These are phyloP conservation scores for Fagus crenata DNA, from an alignment of 306 rosid species.

Conservation along the genomic window DNA sequence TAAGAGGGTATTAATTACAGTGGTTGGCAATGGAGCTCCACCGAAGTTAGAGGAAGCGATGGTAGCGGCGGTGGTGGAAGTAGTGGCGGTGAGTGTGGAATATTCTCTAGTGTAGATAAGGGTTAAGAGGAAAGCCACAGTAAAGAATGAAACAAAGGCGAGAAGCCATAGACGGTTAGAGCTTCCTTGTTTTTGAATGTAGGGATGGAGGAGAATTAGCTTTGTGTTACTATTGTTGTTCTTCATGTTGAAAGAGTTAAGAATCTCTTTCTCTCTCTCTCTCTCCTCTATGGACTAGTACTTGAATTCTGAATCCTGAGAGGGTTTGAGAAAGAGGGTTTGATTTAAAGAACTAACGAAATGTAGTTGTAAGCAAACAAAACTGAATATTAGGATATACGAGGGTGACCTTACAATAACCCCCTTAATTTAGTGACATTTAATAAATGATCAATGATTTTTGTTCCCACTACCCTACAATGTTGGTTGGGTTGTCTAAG, in stretches of 20 bases:
- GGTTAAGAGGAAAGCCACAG: conserved; percentile 75
- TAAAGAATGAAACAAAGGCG: conserved; percentile 75
- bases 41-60: conserved; percentile 20
- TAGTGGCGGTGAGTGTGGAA: conserved; percentile 39
- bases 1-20: conserved; percentile 83
- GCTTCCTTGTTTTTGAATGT: conserved; percentile 91
- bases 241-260: conserved; percentile 44
- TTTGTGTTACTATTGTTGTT: conserved; percentile 68
- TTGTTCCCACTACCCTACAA: conserved; percentile 2
- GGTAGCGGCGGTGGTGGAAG: conserved; percentile 29
- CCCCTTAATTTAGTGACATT: conserved; percentile 8
- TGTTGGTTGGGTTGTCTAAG: conserved; percentile 19
- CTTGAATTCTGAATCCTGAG: conserved; percentile 39
- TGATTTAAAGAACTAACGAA: conserved; percentile 48
- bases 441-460: neutral
- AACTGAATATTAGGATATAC: conserved; percentile 16
- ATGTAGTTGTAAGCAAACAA: conserved; percentile 35
- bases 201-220: conserved; percentile 95
- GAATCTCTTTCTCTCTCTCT: neutral
- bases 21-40: conserved; percentile 49
- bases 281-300: conserved; percentile 5
- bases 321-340: conserved; percentile 33
- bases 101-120: conserved; percentile 70
- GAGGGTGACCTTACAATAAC: conserved; percentile 56
- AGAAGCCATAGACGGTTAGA: conserved; percentile 83